phyloP scores from a whole-genome alignment of 2,329 filamentous ascomycete species.

The Phyllosticta capitalensis region DNA sequence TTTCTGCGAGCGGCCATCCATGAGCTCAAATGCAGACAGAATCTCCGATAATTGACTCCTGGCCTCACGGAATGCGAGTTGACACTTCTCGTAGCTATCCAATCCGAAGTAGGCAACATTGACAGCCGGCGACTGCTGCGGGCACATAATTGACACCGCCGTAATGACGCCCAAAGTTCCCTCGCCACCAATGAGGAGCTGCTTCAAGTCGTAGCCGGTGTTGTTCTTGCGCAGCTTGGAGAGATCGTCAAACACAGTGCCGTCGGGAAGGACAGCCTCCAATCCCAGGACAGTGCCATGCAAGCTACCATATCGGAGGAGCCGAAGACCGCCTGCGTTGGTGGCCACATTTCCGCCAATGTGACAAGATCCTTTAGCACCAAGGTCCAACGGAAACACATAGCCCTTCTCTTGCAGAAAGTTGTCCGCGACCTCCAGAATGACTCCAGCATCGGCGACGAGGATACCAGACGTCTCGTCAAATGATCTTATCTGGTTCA shows the following conservation, averaged over 20 bases:
- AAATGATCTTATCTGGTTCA: slow-evolving; percentile 87
- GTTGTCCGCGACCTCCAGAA: slow-evolving; percentile 81
- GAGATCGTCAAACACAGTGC: slow-evolving; percentile 83
- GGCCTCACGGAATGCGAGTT: slow-evolving; percentile 76
- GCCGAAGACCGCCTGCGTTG: slow-evolving; percentile 82
- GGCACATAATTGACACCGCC: slow-evolving; percentile 78
- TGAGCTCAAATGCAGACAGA: slow-evolving; percentile 92
- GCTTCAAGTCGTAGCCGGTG: slow-evolving; percentile 94
- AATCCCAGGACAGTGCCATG: slow-evolving; percentile 89
- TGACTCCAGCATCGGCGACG: slow-evolving; percentile 82
- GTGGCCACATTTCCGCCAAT: slow-evolving; percentile 94
- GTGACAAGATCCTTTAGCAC: slow-evolving; percentile 93
- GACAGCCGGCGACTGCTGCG: slow-evolving; percentile 74
- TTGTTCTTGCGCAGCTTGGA: slow-evolving; percentile 93
- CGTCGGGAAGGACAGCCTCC: slow-evolving; percentile 88
- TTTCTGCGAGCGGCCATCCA: slow-evolving; percentile 77
- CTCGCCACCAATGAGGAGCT: slow-evolving; percentile 91
- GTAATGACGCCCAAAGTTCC: slow-evolving; percentile 94
- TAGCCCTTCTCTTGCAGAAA: slow-evolving; percentile 74
- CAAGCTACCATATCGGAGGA: slow-evolving; percentile 86
- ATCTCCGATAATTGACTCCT: slow-evolving; percentile 90
- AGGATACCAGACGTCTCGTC: slow-evolving; percentile 87
- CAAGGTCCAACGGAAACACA: slow-evolving; percentile 94
- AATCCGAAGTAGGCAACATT: slow-evolving; percentile 94
- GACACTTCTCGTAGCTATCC: slow-evolving; percentile 81